Base-by-base conservation (phyloP, 164 flowering plant species). In the Amborella trichopoda region DNA sequence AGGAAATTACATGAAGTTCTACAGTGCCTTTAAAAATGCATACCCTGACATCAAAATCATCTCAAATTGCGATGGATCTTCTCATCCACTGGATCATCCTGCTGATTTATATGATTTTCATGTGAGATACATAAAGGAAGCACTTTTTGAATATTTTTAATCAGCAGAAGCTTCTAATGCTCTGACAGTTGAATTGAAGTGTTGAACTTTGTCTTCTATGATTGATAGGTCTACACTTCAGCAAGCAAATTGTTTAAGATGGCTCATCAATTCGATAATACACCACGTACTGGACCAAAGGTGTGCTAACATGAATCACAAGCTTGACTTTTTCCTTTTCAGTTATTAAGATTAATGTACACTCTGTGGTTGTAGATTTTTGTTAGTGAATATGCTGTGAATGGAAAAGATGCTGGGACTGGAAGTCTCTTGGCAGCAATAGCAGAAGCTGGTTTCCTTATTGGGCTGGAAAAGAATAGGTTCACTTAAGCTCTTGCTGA, bases 341-440 rank as follows among this genome's bases (percentile, higher is more conserved):
- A 18, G 17, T 40, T 13, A 26, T 19, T 18, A 24, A 28, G 14
- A 34, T 24, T 52, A 37, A 16, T 50, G n/a, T n/a, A n/a, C 22
- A 19, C 21, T 44, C n/a, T 10, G 8, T 52, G 8, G 26, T 33
- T 48, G 2, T 3, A 87, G 99, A 93, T 83, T 48, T 91, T 91
- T 70, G 95, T 91, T 48, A 91, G 99, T 48, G 99, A 91, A 61
- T 91, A 91, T 77, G 99, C 99, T 58, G 99, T 91, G 60, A 69
- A 70, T 51, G 85, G 83, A 30, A 64, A 68, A 2, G 95, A 87
- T 67, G 96, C 96, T 48, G 90, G 85, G 2, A 58, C 28, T 26
- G 99, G 99, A 64, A 81, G 73, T 56, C 70, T 91, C 33, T 56
- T 80, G 28, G 99, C 95, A 3, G 90, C 81, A 30, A 41, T 91